Conservation (phyloP, 176 grass and related monocot species). For the Avena insularis region DNA sequence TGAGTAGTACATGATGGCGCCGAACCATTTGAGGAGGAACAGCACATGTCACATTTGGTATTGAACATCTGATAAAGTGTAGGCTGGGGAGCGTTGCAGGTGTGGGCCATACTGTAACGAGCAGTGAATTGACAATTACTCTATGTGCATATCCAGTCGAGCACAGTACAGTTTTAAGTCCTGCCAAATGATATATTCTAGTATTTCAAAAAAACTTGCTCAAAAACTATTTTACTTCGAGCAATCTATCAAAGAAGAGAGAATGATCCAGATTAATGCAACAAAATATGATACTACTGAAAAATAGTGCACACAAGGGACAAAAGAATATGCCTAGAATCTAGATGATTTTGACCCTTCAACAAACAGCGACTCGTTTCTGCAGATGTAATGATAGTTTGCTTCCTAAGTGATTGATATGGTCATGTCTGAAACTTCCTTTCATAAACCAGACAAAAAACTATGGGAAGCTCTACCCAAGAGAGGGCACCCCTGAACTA, state of each 20-base stretch:
- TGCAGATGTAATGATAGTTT: neutral
- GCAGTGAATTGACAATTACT: slow-evolving; percentile 12
- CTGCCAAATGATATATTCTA: slow-evolving; percentile 2
- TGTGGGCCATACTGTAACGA: slow-evolving; percentile 45
- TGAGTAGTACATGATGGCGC: slow-evolving; percentile 37
- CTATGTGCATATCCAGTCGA: neutral
- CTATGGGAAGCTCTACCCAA: too few species aligned
- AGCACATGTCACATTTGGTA: slow-evolving; percentile 18
- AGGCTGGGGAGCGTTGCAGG: slow-evolving; percentile 45
- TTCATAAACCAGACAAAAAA: too few species aligned
- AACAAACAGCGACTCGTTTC: neutral
- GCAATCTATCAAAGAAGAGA: neutral
- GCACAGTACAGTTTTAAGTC: neutral
- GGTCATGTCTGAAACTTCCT: slow-evolving; percentile 12
- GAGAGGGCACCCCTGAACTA: too few species aligned
- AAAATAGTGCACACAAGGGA: neutral
- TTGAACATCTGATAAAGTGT: slow-evolving; percentile 48
- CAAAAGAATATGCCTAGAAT: neutral
- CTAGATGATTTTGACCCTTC: slow-evolving; percentile 31
- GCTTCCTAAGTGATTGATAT: neutral
- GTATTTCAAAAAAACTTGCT: neutral
- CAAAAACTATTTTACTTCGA: neutral
- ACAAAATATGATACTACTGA: neutral
- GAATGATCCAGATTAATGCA: neutral
- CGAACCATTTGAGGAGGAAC: neutral